Base-by-base conservation (phyloP, 805 yeast species). In the Kazachstania bromeliacearum region DNA sequence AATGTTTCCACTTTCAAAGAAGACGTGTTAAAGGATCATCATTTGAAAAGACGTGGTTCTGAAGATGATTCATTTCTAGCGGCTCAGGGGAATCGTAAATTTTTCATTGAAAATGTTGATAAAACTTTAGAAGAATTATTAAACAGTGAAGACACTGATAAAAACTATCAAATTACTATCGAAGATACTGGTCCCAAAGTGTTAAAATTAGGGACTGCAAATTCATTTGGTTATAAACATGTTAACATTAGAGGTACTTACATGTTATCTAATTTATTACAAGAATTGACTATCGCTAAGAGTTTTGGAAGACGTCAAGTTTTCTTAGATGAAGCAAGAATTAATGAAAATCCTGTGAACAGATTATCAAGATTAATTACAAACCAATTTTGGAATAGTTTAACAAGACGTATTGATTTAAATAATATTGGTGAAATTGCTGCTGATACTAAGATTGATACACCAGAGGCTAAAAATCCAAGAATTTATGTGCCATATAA, bases 181-280 rank as follows among this genome's bases (percentile, higher is more conserved):
- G 94, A 83, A 48, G 94, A 84, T 51, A 73, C 74, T 2, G 94
- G 94, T 1, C 92, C 94, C 3, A 83, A 83, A 53, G 85, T 79
- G n/a, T 62, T 83, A 40, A 71, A 73, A 47, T 64, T 84, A 10
- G 92, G 92, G 7, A 85, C 96, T 2, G 85, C 79, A 25, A 82
- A 83, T 53, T 85, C 95, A 3, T 75, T 77, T 49, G 96, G 96
- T 1, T 84, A 62, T 61, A 77, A 74, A 26, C 78, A 73, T 46
- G 71, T 72, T 37, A 83, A 79, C 41, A 70, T 87, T 38, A 64
- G 94, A 40, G 96, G 96, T 3, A 87, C 95, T 0, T 87, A 87
- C 53, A 82, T 82, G 88, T 62, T 87, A 33, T 79, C 92, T 0
- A 88, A 88, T 57, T 60, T 88, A 27, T 66, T 87, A 38, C 96